Evolutionary conservation across 116 monocot genomes (phyloP).

Genomic region (Iris pallida): DNA sequence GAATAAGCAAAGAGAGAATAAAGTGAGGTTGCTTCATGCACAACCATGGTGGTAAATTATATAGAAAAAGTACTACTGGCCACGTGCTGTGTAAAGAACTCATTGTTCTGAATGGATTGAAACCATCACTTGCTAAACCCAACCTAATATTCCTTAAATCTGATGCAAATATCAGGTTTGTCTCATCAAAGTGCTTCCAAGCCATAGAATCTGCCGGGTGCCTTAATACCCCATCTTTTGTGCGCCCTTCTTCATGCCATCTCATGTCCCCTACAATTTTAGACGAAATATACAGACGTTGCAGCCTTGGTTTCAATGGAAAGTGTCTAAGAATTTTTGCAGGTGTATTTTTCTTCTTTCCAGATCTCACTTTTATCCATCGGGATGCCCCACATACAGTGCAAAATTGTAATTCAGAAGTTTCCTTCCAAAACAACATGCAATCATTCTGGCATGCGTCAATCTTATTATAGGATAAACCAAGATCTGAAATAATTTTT

Average conservation of each 20-base stretch:
- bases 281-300: conserved; percentile 8
- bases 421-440: too few species aligned
- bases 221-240: conserved; percentile 1
- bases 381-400: too few species aligned
- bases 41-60: conserved; percentile 13
- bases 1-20: conserved; percentile 13
- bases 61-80: conserved; percentile 12
- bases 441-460: too few species aligned
- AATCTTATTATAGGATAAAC: too few species aligned
- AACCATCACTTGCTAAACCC: conserved; percentile 16
- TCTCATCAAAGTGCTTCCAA: conserved; percentile 3
- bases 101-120: conserved; percentile 14
- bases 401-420: too few species aligned
- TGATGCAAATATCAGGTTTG: neutral
- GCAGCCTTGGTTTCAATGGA: neutral
- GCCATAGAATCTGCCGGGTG: conserved; percentile 1
- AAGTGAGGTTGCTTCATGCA: conserved; percentile 5
- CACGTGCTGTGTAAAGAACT: conserved; percentile 8
- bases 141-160: conserved; percentile 15
- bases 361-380: too few species aligned
- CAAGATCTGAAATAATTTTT: too few species aligned
- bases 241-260: neutral
- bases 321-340: too few species aligned
- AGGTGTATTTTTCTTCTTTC: too few species aligned
- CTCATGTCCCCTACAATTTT: neutral